Conservation (phyloP, 2,329 filamentous ascomycete genomes). For the Leptographium wingfieldii region DNA sequence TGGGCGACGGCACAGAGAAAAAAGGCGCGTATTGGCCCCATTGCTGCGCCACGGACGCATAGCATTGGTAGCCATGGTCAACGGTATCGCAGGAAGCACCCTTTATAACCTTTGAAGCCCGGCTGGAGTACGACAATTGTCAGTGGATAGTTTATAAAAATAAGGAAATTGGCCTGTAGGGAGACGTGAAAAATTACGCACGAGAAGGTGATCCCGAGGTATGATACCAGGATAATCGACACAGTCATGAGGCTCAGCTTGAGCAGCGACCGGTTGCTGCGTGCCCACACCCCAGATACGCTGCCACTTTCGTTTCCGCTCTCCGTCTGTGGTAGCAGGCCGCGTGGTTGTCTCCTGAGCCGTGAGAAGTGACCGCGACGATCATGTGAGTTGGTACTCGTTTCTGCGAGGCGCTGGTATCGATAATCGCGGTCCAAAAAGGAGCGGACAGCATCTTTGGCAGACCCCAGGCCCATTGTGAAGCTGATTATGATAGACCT, state of each 20-base stretch:
- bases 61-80: slow-evolving; percentile 49
- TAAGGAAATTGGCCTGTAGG: neutral
- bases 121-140: neutral
- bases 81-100: slow-evolving; percentile 35
- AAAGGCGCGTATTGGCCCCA: slow-evolving; percentile 89
- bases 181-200: slow-evolving; percentile 9
- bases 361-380: neutral
- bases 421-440: neutral
- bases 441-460: neutral
- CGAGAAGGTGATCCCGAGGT: slow-evolving; percentile 15
- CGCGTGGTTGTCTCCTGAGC: neutral
- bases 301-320: neutral
- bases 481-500: neutral
- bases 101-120: neutral
- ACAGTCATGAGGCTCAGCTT: slow-evolving; percentile 13
- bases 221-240: slow-evolving; percentile 12
- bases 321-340: neutral
- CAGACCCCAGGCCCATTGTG: neutral
- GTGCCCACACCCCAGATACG: neutral
- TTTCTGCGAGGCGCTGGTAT: neutral
- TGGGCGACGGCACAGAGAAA: slow-evolving; percentile 59
- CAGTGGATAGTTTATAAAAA: neutral
- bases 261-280: slow-evolving; percentile 9
- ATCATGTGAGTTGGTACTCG: neutral
- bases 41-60: slow-evolving; percentile 45